Evolutionary conservation across 163 green algal genomes (phyloP).

Genomic region (Chloromonas sp.): DNA sequence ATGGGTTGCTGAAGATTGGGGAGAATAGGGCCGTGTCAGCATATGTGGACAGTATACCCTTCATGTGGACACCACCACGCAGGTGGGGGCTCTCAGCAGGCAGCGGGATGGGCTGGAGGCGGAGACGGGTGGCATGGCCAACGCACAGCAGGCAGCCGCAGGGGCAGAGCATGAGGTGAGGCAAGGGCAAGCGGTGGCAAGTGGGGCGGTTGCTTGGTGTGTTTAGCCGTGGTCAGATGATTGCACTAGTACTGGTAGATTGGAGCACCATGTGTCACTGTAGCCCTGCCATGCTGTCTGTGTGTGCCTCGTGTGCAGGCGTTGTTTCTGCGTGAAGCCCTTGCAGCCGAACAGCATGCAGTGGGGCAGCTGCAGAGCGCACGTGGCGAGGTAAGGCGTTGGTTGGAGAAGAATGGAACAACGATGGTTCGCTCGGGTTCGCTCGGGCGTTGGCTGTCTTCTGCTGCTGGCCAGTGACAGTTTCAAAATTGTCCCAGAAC

Average conservation of each 20-base stretch:
- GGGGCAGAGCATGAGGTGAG: slow-evolving; percentile 1
- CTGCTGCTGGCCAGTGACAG: no score
- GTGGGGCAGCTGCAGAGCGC: background rate
- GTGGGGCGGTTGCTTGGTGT: no score
- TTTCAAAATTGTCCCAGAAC: no score
- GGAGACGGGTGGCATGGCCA: slow-evolving; percentile 10
- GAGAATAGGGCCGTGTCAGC: no score
- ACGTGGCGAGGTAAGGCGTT: background rate
- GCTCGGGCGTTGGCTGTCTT: no score
- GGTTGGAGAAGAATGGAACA: no score
- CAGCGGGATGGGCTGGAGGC: slow-evolving; percentile 15
- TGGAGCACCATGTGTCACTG: no score
- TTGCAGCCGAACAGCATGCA: background rate
- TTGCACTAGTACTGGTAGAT: no score
- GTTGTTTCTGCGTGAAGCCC: background rate
- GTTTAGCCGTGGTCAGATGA: no score
- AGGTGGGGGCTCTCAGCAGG: slow-evolving; percentile 10
- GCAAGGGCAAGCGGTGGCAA: background rate
- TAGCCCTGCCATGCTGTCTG: background rate
- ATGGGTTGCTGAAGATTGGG: no score
- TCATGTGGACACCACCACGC: background rate
- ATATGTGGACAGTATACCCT: no score
- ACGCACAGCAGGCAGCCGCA: background rate
- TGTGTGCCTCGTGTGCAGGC: background rate
- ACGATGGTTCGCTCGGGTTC: no score